Conservation (phyloP, 306 rosid genomes). For the Glycine soja region DNA sequence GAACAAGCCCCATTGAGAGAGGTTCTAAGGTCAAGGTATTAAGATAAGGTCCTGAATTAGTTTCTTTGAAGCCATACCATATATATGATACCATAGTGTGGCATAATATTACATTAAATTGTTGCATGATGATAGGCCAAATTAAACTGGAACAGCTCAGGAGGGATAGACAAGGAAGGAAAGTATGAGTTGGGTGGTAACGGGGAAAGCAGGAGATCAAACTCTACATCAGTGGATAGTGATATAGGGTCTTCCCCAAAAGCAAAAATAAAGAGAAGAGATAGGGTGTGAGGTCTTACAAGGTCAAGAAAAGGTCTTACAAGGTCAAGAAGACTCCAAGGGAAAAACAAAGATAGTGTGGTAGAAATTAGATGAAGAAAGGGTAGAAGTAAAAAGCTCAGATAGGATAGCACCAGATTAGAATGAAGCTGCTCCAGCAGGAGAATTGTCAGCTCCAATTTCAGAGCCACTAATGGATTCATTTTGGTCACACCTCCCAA, state of each 20-base stretch:
- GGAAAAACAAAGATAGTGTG: neutral
- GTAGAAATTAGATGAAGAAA: slow-evolving; percentile 34
- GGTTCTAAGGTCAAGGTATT: too few species aligned
- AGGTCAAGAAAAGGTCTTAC: slow-evolving; percentile 99
- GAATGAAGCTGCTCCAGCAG: slow-evolving; percentile 35
- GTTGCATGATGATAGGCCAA: too few species aligned
- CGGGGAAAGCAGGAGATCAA: slow-evolving; percentile 41
- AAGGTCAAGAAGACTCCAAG: slow-evolving; percentile 87
- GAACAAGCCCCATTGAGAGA: too few species aligned
- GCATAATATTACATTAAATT: too few species aligned
- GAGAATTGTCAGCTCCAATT: slow-evolving; percentile 44
- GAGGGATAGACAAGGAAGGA: slow-evolving; percentile 99
- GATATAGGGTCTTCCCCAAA: slow-evolving; percentile 39
- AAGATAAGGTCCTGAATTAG: too few species aligned
- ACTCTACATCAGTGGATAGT: slow-evolving; percentile 48
- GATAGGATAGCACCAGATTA: slow-evolving; percentile 82
- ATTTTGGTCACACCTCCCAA: slow-evolving; percentile 49
- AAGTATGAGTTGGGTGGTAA: slow-evolving; percentile 72
- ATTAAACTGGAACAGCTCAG: slow-evolving; percentile 72
- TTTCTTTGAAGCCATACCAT: too few species aligned
- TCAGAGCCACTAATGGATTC: slow-evolving; percentile 51
- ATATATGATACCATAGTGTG: too few species aligned
- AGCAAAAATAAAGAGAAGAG: slow-evolving; percentile 33
- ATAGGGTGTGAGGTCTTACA: slow-evolving; percentile 72
- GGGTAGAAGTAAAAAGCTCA: slow-evolving; percentile 68